phyloP scores from a whole-genome alignment of 73 alveolate species.

The Uronychia setigera region DNA sequence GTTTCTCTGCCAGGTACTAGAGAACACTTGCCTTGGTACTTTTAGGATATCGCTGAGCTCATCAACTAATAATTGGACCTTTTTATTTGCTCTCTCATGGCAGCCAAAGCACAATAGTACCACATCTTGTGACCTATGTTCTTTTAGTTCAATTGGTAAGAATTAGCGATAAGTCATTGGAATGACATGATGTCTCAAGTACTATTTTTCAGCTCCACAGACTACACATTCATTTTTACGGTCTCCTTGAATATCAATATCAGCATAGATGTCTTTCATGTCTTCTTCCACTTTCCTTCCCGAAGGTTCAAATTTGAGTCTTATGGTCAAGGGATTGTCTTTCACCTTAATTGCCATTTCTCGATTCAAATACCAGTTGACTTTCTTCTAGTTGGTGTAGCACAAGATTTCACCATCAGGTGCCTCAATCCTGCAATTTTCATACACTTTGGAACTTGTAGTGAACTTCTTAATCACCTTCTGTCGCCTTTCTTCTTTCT shows the following conservation, averaged over 20 bases:
- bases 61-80: neutral
- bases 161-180: conserved; percentile 83
- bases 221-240: conserved; percentile 83
- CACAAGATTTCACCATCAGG: conserved; percentile 93
- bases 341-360: conserved; percentile 74
- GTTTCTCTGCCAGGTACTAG: conserved; percentile 4
- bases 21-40: conserved; percentile 14
- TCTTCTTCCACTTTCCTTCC: conserved; percentile 76
- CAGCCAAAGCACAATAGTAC: conserved; percentile 93
- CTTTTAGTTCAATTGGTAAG: conserved; percentile 91
- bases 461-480: conserved; percentile 69
- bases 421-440: conserved; percentile 90
- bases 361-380: conserved; percentile 86
- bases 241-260: conserved; percentile 30
- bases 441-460: conserved; percentile 83
- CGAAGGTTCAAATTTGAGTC: conserved; percentile 88
- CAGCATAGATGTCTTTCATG: conserved; percentile 42
- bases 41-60: neutral
- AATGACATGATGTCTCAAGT: conserved; percentile 84
- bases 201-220: conserved; percentile 81
- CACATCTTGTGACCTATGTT: conserved; percentile 97
- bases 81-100: conserved; percentile 91
- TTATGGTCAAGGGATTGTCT: conserved; percentile 81
- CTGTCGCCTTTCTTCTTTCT: conserved; percentile 73
- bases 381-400: conserved; percentile 84